Conservation (phyloP, 2,329 filamentous ascomycete genomes). For the Kalmusia sp. region DNA sequence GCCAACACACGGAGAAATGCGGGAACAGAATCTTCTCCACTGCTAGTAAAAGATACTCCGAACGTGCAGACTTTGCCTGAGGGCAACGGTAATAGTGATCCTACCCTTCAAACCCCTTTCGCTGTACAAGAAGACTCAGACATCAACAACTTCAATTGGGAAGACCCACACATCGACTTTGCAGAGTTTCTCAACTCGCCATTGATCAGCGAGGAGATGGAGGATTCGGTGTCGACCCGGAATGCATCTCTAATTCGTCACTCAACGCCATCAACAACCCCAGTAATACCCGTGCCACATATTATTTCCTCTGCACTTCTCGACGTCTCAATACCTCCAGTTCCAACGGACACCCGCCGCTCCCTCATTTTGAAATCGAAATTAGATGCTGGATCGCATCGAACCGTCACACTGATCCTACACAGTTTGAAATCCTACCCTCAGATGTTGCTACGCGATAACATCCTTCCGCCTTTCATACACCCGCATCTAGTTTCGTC, state of each 20-base stretch:
- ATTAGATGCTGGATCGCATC: conserved; percentile 33
- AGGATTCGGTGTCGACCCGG: conserved; percentile 12
- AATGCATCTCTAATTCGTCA: conserved; percentile 17
- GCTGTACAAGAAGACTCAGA: not conserved
- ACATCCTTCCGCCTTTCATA: conserved; percentile 54
- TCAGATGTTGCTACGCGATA: conserved; percentile 47
- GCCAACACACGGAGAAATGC: conserved; percentile 12
- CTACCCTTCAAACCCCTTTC: not conserved
- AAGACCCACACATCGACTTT: conserved; percentile 26
- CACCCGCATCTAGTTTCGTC: conserved; percentile 42
- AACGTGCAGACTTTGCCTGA: not conserved
- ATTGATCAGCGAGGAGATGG: conserved; percentile 16
- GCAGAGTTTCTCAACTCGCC: conserved; percentile 20
- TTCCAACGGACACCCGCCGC: conserved; percentile 25
- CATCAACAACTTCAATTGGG: conserved; percentile 21
- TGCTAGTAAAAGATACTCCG: not conserved
- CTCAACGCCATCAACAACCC: conserved; percentile 17
- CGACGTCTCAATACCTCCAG: conserved; percentile 28
- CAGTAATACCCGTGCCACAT: not conserved
- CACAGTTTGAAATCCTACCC: conserved; percentile 54
- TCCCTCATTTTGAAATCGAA: conserved; percentile 37
- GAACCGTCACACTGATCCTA: conserved; percentile 47
- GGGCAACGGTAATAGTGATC: not conserved
- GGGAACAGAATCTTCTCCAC: not conserved
- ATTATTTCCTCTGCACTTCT: conserved; percentile 7